Conservation (phyloP, 1,284 basidiomycete genomes). For the Mycena citricolor region DNA sequence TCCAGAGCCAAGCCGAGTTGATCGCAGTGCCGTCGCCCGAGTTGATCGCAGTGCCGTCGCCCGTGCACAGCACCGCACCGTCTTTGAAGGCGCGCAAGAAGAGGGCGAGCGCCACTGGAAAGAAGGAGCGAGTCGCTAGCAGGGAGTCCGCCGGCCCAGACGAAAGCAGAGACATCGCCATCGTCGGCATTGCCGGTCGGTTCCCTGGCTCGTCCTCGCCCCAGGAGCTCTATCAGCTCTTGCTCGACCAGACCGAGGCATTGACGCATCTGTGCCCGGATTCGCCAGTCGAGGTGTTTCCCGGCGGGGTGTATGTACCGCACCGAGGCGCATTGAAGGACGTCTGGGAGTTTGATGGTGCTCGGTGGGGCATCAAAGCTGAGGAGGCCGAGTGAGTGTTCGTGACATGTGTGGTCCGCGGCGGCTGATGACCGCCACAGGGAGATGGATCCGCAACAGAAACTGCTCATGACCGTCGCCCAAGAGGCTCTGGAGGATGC, state of each 20-base stretch:
- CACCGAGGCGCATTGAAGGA: neutral
- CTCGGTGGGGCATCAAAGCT: neutral
- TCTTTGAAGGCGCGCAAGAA: too few species aligned
- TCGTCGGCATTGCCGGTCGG: neutral
- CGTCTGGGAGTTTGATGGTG: neutral
- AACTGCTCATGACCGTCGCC: neutral
- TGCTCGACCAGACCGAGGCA: neutral
- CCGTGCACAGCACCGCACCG: too few species aligned
- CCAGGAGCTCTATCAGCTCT: neutral
- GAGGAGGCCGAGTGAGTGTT: neutral
- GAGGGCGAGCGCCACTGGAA: too few species aligned
- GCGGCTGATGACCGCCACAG: too few species aligned
- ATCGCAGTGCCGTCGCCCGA: too few species aligned
- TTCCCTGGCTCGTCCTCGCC: neutral
- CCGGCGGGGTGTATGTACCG: neutral
- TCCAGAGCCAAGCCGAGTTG: too few species aligned
- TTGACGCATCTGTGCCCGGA: neutral
- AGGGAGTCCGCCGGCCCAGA: too few species aligned
- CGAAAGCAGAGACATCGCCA: neutral
- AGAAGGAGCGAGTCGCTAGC: too few species aligned
- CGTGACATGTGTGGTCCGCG: too few species aligned
- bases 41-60: too few species aligned
- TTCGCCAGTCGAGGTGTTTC: neutral
- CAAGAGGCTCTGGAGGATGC: neutral
- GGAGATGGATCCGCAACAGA: conserved; percentile 1